Conservation (phyloP, 1,284 basidiomycete genomes). For the Leccinum insigne region DNA sequence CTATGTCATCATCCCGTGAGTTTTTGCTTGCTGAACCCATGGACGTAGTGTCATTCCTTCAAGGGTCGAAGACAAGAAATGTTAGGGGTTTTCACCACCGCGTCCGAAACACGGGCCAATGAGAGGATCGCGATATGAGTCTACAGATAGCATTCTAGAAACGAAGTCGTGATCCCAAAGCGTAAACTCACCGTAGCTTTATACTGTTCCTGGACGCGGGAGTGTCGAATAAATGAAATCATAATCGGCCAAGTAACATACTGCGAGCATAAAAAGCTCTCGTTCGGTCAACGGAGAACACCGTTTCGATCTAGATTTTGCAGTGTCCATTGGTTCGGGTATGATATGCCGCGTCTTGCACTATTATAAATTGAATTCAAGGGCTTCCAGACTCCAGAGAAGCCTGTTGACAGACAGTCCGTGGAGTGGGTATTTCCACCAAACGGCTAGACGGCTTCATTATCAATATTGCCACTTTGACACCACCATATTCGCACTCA, state of each 20-base stretch:
- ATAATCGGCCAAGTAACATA: background rate
- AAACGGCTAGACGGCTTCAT: constrained; percentile 2
- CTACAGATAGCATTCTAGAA: constrained; percentile 21
- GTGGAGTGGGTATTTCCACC: constrained; percentile 18
- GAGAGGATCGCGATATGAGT: constrained; percentile 13
- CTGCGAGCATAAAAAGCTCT: background rate
- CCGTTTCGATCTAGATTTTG: constrained; percentile 1
- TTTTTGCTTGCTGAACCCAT: background rate
- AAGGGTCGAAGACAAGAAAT: constrained; percentile 6
- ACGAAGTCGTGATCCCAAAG: constrained; percentile 5
- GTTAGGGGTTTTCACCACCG: constrained; percentile 8
- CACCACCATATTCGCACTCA: background rate
- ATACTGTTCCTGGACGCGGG: constrained; percentile 19
- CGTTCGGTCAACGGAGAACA: constrained; percentile 1
- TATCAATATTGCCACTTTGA: constrained; percentile 1
- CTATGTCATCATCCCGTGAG: constrained; percentile 7
- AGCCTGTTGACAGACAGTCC: constrained; percentile 3
- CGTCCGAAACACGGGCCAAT: constrained; percentile 23
- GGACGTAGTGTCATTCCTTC: constrained; percentile 5
- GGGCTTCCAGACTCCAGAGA: background rate
- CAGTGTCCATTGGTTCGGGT: constrained; percentile 1
- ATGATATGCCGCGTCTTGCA: background rate
- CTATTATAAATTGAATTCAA: background rate
- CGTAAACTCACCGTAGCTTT: background rate
- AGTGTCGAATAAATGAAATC: constrained; percentile 12